These are phyloP conservation scores for Apiospora kogelbergensis DNA, from an alignment of 2,329 filamentous ascomycete genomes.

Conservation along the genomic window DNA sequence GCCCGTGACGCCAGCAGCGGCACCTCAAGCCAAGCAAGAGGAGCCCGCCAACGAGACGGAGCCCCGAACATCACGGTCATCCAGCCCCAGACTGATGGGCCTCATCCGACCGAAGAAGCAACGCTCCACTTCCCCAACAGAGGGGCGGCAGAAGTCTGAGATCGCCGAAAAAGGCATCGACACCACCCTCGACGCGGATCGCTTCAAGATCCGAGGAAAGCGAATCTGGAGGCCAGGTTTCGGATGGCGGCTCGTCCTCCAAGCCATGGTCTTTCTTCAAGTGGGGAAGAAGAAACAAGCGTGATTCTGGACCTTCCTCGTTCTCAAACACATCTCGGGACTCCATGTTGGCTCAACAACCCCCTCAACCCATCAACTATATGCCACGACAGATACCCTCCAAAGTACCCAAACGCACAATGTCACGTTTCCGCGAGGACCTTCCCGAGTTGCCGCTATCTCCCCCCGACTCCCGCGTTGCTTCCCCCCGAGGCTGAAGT, in stretches of 20 bases:
- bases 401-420: constrained; percentile 70
- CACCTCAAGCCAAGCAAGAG: neutral
- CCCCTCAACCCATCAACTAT: constrained; percentile 33
- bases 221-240: constrained; percentile 52
- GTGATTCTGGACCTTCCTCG: constrained; percentile 65
- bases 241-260: constrained; percentile 48
- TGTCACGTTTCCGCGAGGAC: constrained; percentile 91
- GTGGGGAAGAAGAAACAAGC: constrained; percentile 58
- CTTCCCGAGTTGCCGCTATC: constrained; percentile 83
- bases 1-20: constrained; percentile 12
- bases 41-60: neutral
- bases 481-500: constrained; percentile 68
- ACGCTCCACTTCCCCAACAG: constrained; percentile 49
- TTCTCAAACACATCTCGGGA: constrained; percentile 91
- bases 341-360: constrained; percentile 62
- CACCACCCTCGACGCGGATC: constrained; percentile 28
- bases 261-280: constrained; percentile 74
- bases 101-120: constrained; percentile 48
- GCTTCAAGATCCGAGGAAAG: constrained; percentile 44
- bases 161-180: constrained; percentile 24
- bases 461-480: constrained; percentile 78
- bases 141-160: constrained; percentile 38
- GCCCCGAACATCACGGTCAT: constrained; percentile 21
- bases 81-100: constrained; percentile 34
- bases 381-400: constrained; percentile 36